Evolutionary conservation across 129 eudicot genomes (phyloP).

Genomic region (Kitagawia praeruptora): DNA sequence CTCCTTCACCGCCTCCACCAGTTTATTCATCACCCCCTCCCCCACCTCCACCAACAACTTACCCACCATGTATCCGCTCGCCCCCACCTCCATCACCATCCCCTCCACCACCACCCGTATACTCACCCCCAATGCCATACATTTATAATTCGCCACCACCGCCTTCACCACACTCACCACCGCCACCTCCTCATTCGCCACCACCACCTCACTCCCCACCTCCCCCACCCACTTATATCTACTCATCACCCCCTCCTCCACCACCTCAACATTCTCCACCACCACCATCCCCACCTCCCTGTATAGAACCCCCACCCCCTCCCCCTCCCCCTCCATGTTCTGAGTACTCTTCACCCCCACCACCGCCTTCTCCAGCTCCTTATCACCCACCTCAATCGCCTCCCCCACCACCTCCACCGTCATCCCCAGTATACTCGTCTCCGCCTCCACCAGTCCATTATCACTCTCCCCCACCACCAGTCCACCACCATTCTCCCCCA

Average conservation of each 20-base stretch:
- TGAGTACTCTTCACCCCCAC: constrained; percentile 15
- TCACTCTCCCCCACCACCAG: constrained; percentile 27
- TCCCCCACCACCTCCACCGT: constrained; percentile 29
- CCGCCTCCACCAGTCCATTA: constrained; percentile 34
- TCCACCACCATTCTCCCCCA: constrained; percentile 29
- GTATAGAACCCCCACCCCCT: constrained; percentile 33
- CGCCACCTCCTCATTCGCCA: constrained; percentile 16
- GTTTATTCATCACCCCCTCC: constrained; percentile 19
- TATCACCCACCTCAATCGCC: constrained; percentile 23
- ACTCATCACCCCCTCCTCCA: constrained; percentile 36
- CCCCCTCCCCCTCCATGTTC: constrained; percentile 33
- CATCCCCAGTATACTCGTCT: constrained; percentile 18
- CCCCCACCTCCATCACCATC: constrained; percentile 43
- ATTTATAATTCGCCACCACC: constrained; percentile 51
- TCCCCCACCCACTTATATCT: constrained; percentile 23
- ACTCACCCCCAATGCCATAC: constrained; percentile 28
- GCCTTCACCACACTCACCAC: constrained; percentile 45
- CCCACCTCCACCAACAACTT: constrained; percentile 21
- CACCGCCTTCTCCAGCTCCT: constrained; percentile 21
- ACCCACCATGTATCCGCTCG: constrained; percentile 23
- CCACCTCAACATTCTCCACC: constrained; percentile 26
- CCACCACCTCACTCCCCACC: constrained; percentile 35
- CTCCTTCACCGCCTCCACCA: constrained; percentile 27
- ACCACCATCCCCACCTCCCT: constrained; percentile 33
- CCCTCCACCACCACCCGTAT: constrained; percentile 28